Base-by-base conservation (phyloP, 352 stramenopile species). In the Globisporangium cederbergense region DNA sequence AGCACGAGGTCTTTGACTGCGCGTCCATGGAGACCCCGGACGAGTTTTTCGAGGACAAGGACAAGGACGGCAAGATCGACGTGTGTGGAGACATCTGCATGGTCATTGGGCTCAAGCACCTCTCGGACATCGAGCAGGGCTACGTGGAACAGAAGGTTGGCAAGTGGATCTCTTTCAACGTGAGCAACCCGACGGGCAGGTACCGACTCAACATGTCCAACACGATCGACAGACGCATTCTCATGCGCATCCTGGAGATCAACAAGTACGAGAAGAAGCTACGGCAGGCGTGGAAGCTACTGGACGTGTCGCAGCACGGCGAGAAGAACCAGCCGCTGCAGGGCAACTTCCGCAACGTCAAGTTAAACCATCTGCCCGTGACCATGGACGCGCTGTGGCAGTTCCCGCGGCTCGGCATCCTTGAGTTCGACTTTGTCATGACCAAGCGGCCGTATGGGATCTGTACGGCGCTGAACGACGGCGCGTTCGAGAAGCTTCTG, bases 31-130 rank as follows among this genome's bases (percentile, higher is more conserved):
- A 77, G 52, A 72, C 63, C 2, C 81, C 81, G 1, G 63, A 75
- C 6, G 73, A 89, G 59, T 92, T 90, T 60, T 92, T 92, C 50
- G 81, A 90, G 62, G 83, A 92, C 70, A 90, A 90, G 55, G 83
- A 92, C 66, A 78, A 73, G 60, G 83, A 92, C 55, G 83, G 83
- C 14, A 90, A 92, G 56, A 92, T 92, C 50, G 83, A 92, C 50
- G 81, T 89, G 7, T 92, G 83, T 46, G 81, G 83, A 6, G 83
- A 92, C 67, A 90, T 92, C 30, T 90, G 81, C 55, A 80, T 90
- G 51, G 77, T 89, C 4, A 77, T 92, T n/a, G 83, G 83, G 4
- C 74, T 92, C 10, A 76, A 74, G 53, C 77, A 78, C 47, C 61
- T 92, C 0, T 89, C 79, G 6, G 81, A 83, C 43, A 66, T 92